Base-by-base conservation (phyloP, 2,329 filamentous ascomycete species). In the Aspergillus intermedius region DNA sequence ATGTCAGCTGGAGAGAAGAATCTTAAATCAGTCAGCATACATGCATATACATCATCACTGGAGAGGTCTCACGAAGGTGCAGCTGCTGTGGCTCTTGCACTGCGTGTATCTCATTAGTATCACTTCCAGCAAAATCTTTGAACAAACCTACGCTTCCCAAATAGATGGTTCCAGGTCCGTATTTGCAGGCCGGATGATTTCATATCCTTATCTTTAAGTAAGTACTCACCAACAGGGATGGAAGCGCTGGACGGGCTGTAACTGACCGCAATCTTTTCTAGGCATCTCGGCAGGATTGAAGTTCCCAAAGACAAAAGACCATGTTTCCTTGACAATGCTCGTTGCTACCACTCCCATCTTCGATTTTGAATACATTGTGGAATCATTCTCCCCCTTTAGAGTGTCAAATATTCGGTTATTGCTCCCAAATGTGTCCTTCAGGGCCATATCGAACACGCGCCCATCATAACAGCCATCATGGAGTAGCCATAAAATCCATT, bases 391-490 rank as follows among this genome's bases (percentile, higher is more conserved):
- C 4, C 41, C 28, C 12, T 32, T 32, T 13, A 32, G 28, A 7
- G 50, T 22, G 15, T 53, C 42, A 40, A 61, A 61, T 15, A 61
- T 46, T 30, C 35, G 35, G n/a, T 43, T 47, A 44, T 51, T 13
- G 34, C 55, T 45, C 2, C 51, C 32, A 44, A 60, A 59, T 6
- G 46, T 51, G 21, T 50, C 45, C 41, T 53, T 54, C 0, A 61
- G 46, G 5, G 54, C 46, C 6, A 35, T 5, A 49, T 61, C 52
- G 37, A 61, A 60, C 15, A 55, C 42, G 5, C 30, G 21, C 0
- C 52, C 41, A 48, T 61, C 49, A 41, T 61, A 61, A 30, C 47
- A 61, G 44, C 59, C 54, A 15, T 61, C 46, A 44, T 56, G 28
- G 2, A 54, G 44, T 3, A 60, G 46, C 57, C 48, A 60, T 25